phyloP scores from a whole-genome alignment of 2,329 filamentous ascomycete genomes.

The Claviceps fusiformis region DNA sequence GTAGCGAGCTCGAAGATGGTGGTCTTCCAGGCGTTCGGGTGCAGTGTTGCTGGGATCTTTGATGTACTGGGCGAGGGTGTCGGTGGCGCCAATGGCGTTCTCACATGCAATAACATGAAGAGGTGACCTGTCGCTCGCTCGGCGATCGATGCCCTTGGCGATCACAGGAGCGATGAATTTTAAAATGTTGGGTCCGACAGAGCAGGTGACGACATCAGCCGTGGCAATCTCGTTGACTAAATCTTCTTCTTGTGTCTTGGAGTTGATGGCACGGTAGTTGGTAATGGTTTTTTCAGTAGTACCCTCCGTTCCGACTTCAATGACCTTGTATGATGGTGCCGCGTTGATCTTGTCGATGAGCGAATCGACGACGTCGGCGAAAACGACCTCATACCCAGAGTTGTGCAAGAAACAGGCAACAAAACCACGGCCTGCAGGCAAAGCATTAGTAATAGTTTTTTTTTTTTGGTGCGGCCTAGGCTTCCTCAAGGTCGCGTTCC shows the following conservation, averaged over 20 bases:
- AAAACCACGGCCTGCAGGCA: slow-evolving; percentile 51
- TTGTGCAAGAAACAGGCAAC: slow-evolving; percentile 88
- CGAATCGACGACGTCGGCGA: slow-evolving; percentile 80
- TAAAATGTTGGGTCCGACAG: slow-evolving; percentile 89
- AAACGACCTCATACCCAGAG: slow-evolving; percentile 90
- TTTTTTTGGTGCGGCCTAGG: too few relatives aligned
- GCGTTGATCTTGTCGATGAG: slow-evolving; percentile 71
- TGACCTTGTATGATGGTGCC: slow-evolving; percentile 71
- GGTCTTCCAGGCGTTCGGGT: slow-evolving; percentile 49
- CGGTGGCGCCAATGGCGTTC: slow-evolving; percentile 91
- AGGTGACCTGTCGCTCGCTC: slow-evolving; percentile 49
- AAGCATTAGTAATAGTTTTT: not conserved
- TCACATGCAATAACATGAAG: slow-evolving; percentile 93
- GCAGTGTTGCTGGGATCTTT: slow-evolving; percentile 60
- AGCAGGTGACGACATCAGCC: slow-evolving; percentile 88
- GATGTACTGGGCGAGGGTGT: slow-evolving; percentile 73
- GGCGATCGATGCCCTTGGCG: slow-evolving; percentile 78
- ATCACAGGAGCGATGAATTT: slow-evolving; percentile 94
- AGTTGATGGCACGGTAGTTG: slow-evolving; percentile 97
- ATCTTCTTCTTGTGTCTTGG: slow-evolving; percentile 67
- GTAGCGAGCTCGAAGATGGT: slow-evolving; percentile 67
- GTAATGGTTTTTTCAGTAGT: slow-evolving; percentile 72
- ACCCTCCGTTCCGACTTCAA: slow-evolving; percentile 77
- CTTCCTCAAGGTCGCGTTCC: too few relatives aligned
- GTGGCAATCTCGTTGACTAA: slow-evolving; percentile 75